Conservation (phyloP, 148 eudicot genomes). For the Diospyros kaki region DNA sequence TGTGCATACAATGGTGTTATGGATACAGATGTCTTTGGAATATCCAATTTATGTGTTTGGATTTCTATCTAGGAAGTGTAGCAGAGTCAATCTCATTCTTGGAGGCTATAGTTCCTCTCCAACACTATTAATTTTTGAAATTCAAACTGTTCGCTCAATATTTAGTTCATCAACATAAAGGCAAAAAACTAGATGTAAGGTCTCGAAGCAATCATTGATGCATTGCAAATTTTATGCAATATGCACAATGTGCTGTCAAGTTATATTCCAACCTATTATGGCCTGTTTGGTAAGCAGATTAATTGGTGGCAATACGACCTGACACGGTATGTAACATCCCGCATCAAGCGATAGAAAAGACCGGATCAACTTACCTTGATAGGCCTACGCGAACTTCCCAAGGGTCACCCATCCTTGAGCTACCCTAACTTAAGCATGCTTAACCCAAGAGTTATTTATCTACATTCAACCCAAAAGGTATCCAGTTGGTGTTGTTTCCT, state of each 20-base stretch:
- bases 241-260: background rate
- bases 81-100: background rate
- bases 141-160: background rate
- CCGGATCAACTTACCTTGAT: too few relatives aligned
- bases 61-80: background rate
- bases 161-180: background rate
- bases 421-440: too few relatives aligned
- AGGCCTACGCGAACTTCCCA: too few relatives aligned
- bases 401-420: too few relatives aligned
- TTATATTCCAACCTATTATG: background rate
- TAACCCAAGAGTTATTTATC: too few relatives aligned
- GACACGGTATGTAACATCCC: too few relatives aligned
- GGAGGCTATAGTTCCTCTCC: background rate
- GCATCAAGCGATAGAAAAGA: too few relatives aligned
- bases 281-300: background rate
- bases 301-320: background rate
- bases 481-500: too few relatives aligned
- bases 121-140: background rate
- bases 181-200: background rate
- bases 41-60: background rate
- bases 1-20: background rate
- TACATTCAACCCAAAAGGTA: too few relatives aligned
- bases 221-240: background rate
- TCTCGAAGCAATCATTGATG: background rate
- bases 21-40: background rate